Percentiles rank a stretch among this genome's conserved stretches.
These are phyloP conservation scores for Proliferodiscus dingleyae DNA, from an alignment of 2,329 filamentous ascomycete species.

Conservation along the genomic window DNA sequence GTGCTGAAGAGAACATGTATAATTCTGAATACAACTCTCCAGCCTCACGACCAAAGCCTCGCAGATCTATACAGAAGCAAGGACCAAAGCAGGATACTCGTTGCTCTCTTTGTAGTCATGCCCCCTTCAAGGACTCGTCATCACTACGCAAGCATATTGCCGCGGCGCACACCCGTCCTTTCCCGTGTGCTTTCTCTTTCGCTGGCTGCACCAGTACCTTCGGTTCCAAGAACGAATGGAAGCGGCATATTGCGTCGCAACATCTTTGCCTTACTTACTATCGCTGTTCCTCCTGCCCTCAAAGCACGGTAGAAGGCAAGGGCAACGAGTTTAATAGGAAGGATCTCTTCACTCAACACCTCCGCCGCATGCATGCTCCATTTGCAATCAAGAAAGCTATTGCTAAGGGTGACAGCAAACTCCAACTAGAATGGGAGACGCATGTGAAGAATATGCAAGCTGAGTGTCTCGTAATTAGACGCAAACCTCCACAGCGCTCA, in stretches of 20 bases:
- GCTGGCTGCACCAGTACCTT: constrained; percentile 83
- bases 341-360: constrained; percentile 90
- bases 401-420: constrained; percentile 52
- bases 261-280: constrained; percentile 71
- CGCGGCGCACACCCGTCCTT: constrained; percentile 66
- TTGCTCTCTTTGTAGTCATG: constrained; percentile 57
- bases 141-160: constrained; percentile 63
- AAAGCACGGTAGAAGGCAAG: constrained; percentile 49
- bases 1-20: constrained; percentile 36
- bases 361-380: constrained; percentile 87
- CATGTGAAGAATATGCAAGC: constrained; percentile 66
- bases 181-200: constrained; percentile 79
- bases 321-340: constrained; percentile 84
- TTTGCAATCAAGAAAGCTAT: constrained; percentile 56
- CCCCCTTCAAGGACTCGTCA: constrained; percentile 62
- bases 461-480: constrained; percentile 66
- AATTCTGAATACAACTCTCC: constrained; percentile 32
- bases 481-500: constrained; percentile 65
- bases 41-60: constrained; percentile 28
- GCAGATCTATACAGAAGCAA: constrained; percentile 32
- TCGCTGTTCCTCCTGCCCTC: constrained; percentile 57
- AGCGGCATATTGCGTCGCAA: constrained; percentile 85
- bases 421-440: constrained; percentile 58
- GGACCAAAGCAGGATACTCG: constrained; percentile 55
- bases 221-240: constrained; percentile 96